phyloP scores from a whole-genome alignment of 441 rosid genomes.

The Pelargonium citronellum region DNA sequence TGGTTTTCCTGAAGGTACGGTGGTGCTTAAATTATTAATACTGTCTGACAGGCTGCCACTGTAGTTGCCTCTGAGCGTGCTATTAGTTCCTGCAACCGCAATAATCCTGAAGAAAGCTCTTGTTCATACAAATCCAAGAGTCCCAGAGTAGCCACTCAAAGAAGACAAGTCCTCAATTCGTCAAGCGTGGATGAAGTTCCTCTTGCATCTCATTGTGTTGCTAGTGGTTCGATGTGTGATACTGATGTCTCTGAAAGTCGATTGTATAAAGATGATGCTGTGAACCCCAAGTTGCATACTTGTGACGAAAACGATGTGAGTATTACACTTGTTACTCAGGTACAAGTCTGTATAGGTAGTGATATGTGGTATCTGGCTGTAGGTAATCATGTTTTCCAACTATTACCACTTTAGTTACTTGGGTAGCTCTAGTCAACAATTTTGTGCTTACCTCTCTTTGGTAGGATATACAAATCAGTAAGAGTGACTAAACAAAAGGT shows the following conservation, averaged over 20 bases:
- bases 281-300: constrained; percentile 36
- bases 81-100: constrained; percentile 33
- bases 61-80: constrained; percentile 38
- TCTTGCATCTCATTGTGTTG: constrained; percentile 33
- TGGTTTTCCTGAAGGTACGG: constrained; percentile 17
- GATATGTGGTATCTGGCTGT: constrained; percentile 5
- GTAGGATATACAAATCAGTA: background rate
- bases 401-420: background rate
- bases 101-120: constrained; percentile 60
- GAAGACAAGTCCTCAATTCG: constrained; percentile 35
- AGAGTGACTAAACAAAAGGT: constrained; percentile 12
- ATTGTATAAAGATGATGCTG: constrained; percentile 29
- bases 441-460: constrained; percentile 1
- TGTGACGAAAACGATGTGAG: constrained; percentile 46
- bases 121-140: constrained; percentile 46
- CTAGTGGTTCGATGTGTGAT: constrained; percentile 45
- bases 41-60: constrained; percentile 38
- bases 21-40: constrained; percentile 14
- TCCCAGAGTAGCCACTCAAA: constrained; percentile 33
- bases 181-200: constrained; percentile 34
- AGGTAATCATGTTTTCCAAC: background rate
- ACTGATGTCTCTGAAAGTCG: constrained; percentile 37
- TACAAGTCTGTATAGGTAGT: background rate
- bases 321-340: constrained; percentile 12
- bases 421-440: background rate